These are phyloP conservation scores for Mariannaea elegans DNA, from an alignment of 2,329 filamentous ascomycete genomes.

Conservation along the genomic window DNA sequence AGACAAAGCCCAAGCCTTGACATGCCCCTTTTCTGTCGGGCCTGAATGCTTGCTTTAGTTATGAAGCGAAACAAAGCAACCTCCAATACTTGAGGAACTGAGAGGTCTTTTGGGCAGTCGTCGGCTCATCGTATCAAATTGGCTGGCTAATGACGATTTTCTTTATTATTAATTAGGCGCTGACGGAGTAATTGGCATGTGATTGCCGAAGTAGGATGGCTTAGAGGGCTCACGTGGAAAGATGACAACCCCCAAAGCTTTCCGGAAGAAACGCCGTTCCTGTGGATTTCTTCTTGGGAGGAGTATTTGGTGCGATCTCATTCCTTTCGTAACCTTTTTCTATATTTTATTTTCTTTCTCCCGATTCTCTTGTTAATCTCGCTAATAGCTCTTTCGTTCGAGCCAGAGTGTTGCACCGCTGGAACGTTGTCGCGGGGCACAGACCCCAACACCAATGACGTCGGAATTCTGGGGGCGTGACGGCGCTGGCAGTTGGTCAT, in stretches of 20 bases:
- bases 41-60: not conserved
- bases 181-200: conserved; percentile 36
- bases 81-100: not conserved
- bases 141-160: not conserved
- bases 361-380: not conserved
- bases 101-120: not conserved
- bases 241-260: conserved; percentile 10
- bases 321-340: not conserved
- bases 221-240: conserved; percentile 37
- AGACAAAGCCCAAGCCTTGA: not conserved
- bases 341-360: not conserved
- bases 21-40: not conserved
- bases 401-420: conserved; percentile 12
- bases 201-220: conserved; percentile 30
- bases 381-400: not conserved
- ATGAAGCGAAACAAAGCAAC: not conserved
- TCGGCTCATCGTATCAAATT: not conserved
- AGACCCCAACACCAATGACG: conserved; percentile 40
- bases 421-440: conserved; percentile 28
- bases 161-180: not conserved
- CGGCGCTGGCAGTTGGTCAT: conserved; percentile 37
- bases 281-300: not conserved
- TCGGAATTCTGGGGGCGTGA: conserved; percentile 36
- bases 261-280: not conserved
- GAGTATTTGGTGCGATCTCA: not conserved